A percentile compares a stretch with the other conserved stretches of the same genome.
These are phyloP conservation scores for Chytridium lagenaria DNA, from an alignment of 371 early-diverging fungal species.

Conservation along the genomic window DNA sequence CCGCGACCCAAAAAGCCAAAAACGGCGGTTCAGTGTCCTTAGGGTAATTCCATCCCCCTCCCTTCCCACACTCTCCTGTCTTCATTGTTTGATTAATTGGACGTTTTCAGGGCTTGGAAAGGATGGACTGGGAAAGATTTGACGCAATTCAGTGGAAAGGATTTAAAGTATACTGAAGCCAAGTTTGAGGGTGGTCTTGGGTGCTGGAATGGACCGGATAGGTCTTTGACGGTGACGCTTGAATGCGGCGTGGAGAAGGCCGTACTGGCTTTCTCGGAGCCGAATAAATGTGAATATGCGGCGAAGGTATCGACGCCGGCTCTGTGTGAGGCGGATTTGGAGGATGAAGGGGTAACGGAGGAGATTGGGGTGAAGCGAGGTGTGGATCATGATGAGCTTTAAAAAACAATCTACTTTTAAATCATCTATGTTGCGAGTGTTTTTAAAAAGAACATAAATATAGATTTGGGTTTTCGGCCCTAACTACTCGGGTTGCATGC, in stretches of 20 bases:
- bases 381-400: background rate
- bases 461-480: too few relatives aligned
- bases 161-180: slow-evolving; percentile 88
- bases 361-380: background rate
- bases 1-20: slow-evolving; percentile 74
- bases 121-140: slow-evolving; percentile 41
- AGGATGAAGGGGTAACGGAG: slow-evolving; percentile 16
- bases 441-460: too few relatives aligned
- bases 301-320: slow-evolving; percentile 76
- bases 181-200: slow-evolving; percentile 71
- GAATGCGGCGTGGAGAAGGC: slow-evolving; percentile 75
- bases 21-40: slow-evolving; percentile 64
- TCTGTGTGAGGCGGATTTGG: slow-evolving; percentile 62
- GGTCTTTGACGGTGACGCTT: slow-evolving; percentile 62
- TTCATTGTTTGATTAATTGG: slow-evolving; percentile 78
- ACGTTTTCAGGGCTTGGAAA: slow-evolving; percentile 31
- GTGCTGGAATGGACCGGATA: slow-evolving; percentile 95
- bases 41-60: too few relatives aligned
- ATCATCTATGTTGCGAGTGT: too few relatives aligned
- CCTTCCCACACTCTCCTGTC: background rate
- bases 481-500: slow-evolving; percentile 21
- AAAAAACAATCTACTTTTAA: too few relatives aligned
- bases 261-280: slow-evolving; percentile 78
- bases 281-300: slow-evolving; percentile 91
- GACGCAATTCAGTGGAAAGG: slow-evolving; percentile 19